Conservation (phyloP, 2,329 filamentous ascomycete species). For the Pseudofabraea citricarpa region DNA sequence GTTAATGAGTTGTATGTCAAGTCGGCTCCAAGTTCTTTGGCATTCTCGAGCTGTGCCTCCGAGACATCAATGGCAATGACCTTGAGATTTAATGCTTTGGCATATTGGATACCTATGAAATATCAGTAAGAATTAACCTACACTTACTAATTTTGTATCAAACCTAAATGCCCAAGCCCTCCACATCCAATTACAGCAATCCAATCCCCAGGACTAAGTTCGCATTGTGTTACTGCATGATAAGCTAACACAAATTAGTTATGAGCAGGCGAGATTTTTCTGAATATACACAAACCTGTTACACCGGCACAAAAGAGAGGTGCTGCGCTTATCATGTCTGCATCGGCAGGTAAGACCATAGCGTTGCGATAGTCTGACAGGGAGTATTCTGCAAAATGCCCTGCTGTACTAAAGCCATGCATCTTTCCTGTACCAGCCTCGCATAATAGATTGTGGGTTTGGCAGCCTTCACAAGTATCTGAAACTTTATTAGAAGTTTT, state of each 20-base stretch:
- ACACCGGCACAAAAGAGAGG: constrained; percentile 27
- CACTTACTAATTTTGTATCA: not conserved
- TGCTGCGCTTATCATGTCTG: constrained; percentile 18
- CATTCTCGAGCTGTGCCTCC: not conserved
- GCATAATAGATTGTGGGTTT: constrained; percentile 19
- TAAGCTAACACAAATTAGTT: not conserved
- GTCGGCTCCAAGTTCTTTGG: constrained; percentile 3
- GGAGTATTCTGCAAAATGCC: constrained; percentile 25
- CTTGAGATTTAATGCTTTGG: constrained; percentile 2
- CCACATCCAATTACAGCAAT: constrained; percentile 3
- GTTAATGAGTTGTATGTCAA: constrained; percentile 1
- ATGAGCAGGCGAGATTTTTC: not conserved
- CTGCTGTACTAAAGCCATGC: constrained; percentile 20
- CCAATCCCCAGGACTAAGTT: constrained; percentile 2
- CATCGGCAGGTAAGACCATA: constrained; percentile 19
- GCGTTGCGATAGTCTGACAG: constrained; percentile 21
- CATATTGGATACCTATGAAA: constrained; percentile 1
- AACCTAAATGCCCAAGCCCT: constrained; percentile 2
- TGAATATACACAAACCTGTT: constrained; percentile 11
- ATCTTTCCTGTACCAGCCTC: constrained; percentile 18
- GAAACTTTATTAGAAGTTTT: not conserved
- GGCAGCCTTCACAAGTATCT: constrained; percentile 24
- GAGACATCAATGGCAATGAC: constrained; percentile 5
- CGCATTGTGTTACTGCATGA: constrained; percentile 1
- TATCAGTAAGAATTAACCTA: not conserved